A percentile compares a stretch with the other conserved stretches of the same genome.
These are phyloP conservation scores for Mycena crocata DNA, from an alignment of 768 basidiomycete species.

Conservation along the genomic window DNA sequence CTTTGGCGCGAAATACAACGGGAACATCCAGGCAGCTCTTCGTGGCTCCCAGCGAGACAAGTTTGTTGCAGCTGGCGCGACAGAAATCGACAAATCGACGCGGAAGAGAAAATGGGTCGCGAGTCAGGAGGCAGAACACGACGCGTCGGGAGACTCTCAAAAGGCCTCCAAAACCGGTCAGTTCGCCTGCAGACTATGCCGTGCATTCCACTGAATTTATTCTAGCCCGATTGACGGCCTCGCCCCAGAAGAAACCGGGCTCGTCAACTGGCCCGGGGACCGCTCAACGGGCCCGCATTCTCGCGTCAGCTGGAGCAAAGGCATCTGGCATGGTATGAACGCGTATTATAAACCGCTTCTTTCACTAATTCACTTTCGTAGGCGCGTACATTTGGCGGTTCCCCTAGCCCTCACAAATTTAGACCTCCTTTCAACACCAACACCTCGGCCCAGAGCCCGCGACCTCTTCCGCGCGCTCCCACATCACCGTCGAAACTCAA, in stretches of 20 bases:
- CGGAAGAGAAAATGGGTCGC: slow-evolving; percentile 85
- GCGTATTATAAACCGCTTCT: not conserved
- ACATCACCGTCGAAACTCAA: slow-evolving; percentile 55
- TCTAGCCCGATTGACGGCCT: slow-evolving; percentile 59
- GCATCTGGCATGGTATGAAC: slow-evolving; percentile 53
- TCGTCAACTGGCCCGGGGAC: slow-evolving; percentile 66
- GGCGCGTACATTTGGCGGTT: slow-evolving; percentile 47
- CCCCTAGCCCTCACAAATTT: slow-evolving; percentile 59
- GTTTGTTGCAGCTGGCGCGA: slow-evolving; percentile 62
- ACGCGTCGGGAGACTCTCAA: slow-evolving; percentile 53
- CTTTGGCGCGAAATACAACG: slow-evolving; percentile 82
- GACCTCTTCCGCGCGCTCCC: slow-evolving; percentile 25
- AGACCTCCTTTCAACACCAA: slow-evolving; percentile 58
- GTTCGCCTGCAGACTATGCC: slow-evolving; percentile 29
- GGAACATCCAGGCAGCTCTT: slow-evolving; percentile 78
- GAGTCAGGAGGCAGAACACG: slow-evolving; percentile 64
- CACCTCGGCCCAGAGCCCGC: slow-evolving; percentile 41
- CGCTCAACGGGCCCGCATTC: slow-evolving; percentile 58
- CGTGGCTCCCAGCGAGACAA: slow-evolving; percentile 76
- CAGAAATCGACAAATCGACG: slow-evolving; percentile 73
- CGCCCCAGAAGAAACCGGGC: slow-evolving; percentile 65
- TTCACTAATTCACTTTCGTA: slow-evolving; percentile 12
- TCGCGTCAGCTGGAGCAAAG: slow-evolving; percentile 51
- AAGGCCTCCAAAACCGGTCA: slow-evolving; percentile 72
- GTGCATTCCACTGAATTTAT: not conserved